Evolutionary conservation across 768 basidiomycete genomes (phyloP).

Genomic region (Neoboletus magnificus): DNA sequence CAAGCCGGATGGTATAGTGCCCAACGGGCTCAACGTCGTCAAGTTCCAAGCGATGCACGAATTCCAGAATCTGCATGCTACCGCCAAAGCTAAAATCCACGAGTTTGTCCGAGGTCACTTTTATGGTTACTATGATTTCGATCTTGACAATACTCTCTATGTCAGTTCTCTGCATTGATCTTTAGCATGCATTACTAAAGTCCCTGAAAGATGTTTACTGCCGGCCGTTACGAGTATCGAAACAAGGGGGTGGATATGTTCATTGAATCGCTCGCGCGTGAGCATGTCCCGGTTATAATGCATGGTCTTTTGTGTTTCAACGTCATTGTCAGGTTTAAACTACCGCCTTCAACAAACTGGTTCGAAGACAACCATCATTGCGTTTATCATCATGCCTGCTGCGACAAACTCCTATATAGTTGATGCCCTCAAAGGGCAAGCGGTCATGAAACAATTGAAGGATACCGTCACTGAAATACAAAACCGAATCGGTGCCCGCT

Average conservation of each 20-base stretch:
- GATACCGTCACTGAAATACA: slow-evolving; percentile 97
- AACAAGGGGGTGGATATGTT: slow-evolving; percentile 99
- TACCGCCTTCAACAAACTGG: slow-evolving; percentile 57
- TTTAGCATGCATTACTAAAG: slow-evolving; percentile 3
- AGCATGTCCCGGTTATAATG: slow-evolving; percentile 21
- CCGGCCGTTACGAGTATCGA: slow-evolving; percentile 98
- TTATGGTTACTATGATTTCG: slow-evolving; percentile 96
- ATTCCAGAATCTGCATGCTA: slow-evolving; percentile 93
- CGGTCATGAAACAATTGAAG: slow-evolving; percentile 93
- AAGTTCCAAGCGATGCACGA: slow-evolving; percentile 99
- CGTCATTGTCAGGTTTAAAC: slow-evolving; percentile 46
- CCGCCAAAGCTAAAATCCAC: slow-evolving; percentile 95
- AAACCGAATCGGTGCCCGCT: slow-evolving; percentile 82
- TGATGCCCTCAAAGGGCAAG: slow-evolving; percentile 95
- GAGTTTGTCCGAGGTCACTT: slow-evolving; percentile 98
- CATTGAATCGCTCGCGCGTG: slow-evolving; percentile 92
- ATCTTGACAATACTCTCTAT: slow-evolving; percentile 88
- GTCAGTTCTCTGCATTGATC: slow-evolving; percentile 37
- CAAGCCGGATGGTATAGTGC: slow-evolving; percentile 95
- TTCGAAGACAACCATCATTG: slow-evolving; percentile 83
- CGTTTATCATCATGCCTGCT: slow-evolving; percentile 99
- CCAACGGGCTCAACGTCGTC: slow-evolving; percentile 97
- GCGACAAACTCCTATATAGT: slow-evolving; percentile 95
- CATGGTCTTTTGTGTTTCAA: neutral
- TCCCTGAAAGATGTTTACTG: slow-evolving; percentile 82